phyloP scores from a whole-genome alignment of 2,329 filamentous ascomycete genomes.

The Raffaelea deltoideospora region DNA sequence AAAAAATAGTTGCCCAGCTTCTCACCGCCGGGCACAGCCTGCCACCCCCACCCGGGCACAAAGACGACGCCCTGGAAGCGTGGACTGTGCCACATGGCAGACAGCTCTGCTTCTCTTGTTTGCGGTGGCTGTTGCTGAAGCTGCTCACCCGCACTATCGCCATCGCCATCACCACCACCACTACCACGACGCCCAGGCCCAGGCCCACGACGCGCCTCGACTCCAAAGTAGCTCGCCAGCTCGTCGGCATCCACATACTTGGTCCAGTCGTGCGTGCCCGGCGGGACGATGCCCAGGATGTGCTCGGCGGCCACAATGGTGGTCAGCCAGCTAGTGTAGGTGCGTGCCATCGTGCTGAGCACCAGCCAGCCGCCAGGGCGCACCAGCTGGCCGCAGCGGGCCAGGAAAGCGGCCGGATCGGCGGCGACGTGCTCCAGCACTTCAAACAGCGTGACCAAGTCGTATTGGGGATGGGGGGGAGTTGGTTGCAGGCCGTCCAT shows the following conservation, averaged over 20 bases:
- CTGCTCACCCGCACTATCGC: too few relatives aligned
- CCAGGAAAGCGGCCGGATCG: constrained; percentile 58
- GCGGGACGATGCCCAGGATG: constrained; percentile 71
- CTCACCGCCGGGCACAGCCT: constrained; percentile 65
- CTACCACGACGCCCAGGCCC: too few relatives aligned
- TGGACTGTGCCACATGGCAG: constrained; percentile 39
- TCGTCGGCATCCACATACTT: constrained; percentile 90
- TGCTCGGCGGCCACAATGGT: constrained; percentile 90
- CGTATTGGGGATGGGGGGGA: constrained; percentile 30
- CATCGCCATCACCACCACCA: too few relatives aligned
- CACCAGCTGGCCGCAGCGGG: constrained; percentile 57
- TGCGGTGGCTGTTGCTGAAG: constrained; percentile 1
- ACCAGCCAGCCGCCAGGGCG: constrained; percentile 87
- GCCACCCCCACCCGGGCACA: constrained; percentile 83
- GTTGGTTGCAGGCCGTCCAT: background rate
- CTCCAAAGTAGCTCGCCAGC: constrained; percentile 40
- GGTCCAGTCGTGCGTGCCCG: constrained; percentile 87
- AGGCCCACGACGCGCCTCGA: too few relatives aligned
- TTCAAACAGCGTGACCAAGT: constrained; percentile 81
- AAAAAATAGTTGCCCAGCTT: constrained; percentile 94
- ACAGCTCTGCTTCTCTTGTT: constrained; percentile 10
- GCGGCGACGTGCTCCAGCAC: constrained; percentile 80
- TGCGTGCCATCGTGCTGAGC: constrained; percentile 81
- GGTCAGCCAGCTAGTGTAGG: constrained; percentile 76
- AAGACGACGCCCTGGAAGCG: constrained; percentile 72